Evolutionary conservation across 1,284 basidiomycete genomes (phyloP).

Genomic region (Exobasidium rhododendri): DNA sequence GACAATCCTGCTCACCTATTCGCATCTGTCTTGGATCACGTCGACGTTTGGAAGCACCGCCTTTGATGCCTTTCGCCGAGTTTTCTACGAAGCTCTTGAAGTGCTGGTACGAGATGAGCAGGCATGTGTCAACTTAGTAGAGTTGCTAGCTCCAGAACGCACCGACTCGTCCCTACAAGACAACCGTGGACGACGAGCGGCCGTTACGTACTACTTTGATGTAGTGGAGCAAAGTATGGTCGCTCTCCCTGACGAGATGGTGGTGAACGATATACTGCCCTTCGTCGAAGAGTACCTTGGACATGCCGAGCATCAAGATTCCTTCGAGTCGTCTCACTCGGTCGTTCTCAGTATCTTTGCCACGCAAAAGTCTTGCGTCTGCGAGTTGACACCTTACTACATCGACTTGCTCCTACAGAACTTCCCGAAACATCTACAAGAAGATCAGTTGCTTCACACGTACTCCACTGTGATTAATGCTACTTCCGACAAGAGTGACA

Average conservation of each 20-base stretch:
- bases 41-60: slow-evolving; percentile 46
- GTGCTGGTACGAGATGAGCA: slow-evolving; percentile 45
- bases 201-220: slow-evolving; percentile 42
- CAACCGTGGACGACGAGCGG: slow-evolving; percentile 2
- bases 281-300: background rate
- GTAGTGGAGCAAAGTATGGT: slow-evolving; percentile 45
- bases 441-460: slow-evolving; percentile 40
- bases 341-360: slow-evolving; percentile 44
- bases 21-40: slow-evolving; percentile 46
- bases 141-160: slow-evolving; percentile 21
- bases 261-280: slow-evolving; percentile 38
- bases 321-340: slow-evolving; percentile 52
- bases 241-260: slow-evolving; percentile 39
- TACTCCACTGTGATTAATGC: slow-evolving; percentile 41
- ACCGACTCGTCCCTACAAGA: slow-evolving; percentile 7
- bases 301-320: slow-evolving; percentile 25
- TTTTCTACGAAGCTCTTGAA: slow-evolving; percentile 49
- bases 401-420: slow-evolving; percentile 34
- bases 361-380: slow-evolving; percentile 28
- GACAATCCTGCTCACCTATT: slow-evolving; percentile 34
- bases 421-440: slow-evolving; percentile 27
- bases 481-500: slow-evolving; percentile 41
- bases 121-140: slow-evolving; percentile 33
- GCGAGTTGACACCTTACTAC: slow-evolving; percentile 47
- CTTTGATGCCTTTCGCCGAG: slow-evolving; percentile 36